Percentiles rank a stretch among this genome's conserved stretches.
Conservation (phyloP, 345 rosid genomes). For the Acer saccharum region DNA sequence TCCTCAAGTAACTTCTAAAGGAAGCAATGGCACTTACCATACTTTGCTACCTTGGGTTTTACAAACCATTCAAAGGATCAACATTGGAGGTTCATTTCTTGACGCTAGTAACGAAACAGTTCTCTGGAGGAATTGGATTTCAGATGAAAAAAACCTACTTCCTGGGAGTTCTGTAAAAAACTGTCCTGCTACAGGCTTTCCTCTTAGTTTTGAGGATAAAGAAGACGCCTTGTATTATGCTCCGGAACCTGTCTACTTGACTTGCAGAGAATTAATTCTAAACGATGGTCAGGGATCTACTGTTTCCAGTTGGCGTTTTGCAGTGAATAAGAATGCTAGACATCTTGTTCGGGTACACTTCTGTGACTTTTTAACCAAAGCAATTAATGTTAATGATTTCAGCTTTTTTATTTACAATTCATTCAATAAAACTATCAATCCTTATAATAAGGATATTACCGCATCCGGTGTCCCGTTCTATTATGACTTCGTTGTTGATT, state of each 20-base stretch:
- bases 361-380: conserved; percentile 33
- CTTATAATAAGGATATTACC: neutral
- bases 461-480: conserved; percentile 30
- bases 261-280: conserved; percentile 35
- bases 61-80: conserved; percentile 36
- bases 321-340: conserved; percentile 36
- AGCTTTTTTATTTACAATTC: conserved; percentile 38
- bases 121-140: conserved; percentile 46
- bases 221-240: conserved; percentile 28
- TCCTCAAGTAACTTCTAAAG: neutral
- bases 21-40: neutral
- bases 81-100: conserved; percentile 46
- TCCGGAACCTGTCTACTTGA: conserved; percentile 43
- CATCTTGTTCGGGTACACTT: conserved; percentile 61
- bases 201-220: neutral
- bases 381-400: conserved; percentile 12
- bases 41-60: conserved; percentile 29
- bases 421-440: conserved; percentile 21
- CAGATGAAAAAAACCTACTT: conserved; percentile 27
- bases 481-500: conserved; percentile 39
- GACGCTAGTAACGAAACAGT: conserved; percentile 30
- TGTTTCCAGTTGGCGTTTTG: conserved; percentile 44
- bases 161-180: neutral
- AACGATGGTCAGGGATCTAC: too few relatives aligned
- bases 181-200: neutral